Conservation (phyloP, 805 yeast species). For the Starmerella etchellsii region DNA sequence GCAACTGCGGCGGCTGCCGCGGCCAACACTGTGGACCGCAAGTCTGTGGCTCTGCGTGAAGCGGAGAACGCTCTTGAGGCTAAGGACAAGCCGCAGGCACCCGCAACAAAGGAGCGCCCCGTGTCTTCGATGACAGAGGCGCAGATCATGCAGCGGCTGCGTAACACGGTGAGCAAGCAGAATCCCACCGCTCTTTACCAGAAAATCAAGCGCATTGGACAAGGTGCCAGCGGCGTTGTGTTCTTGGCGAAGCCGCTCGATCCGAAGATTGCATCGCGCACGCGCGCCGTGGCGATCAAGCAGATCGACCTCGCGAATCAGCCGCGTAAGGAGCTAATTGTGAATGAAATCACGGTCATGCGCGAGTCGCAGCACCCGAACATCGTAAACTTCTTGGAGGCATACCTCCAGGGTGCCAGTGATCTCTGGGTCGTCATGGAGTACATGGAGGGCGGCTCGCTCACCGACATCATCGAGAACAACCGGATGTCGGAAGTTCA, state of each 20-base stretch:
- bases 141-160: slow-evolving; percentile 68
- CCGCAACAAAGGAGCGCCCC: slow-evolving; percentile 46
- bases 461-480: slow-evolving; percentile 90
- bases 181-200: slow-evolving; percentile 65
- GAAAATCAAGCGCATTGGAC: slow-evolving; percentile 71
- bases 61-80: slow-evolving; percentile 31
- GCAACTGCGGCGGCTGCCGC: background rate
- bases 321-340: slow-evolving; percentile 87
- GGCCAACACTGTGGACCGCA: background rate
- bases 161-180: slow-evolving; percentile 64
- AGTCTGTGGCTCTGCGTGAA: slow-evolving; percentile 29
- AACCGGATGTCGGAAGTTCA: slow-evolving; percentile 74
- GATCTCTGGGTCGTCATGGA: slow-evolving; percentile 99
- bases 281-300: slow-evolving; percentile 66
- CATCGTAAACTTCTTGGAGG: slow-evolving; percentile 87
- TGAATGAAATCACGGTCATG: slow-evolving; percentile 93
- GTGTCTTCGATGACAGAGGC: slow-evolving; percentile 65
- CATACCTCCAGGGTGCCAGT: slow-evolving; percentile 45
- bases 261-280: slow-evolving; percentile 21
- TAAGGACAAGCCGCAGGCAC: slow-evolving; percentile 26
- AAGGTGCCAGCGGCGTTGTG: slow-evolving; percentile 97
- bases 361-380: slow-evolving; percentile 88
- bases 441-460: slow-evolving; percentile 97
- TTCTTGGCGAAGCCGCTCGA: slow-evolving; percentile 63
- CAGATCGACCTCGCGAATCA: slow-evolving; percentile 88